Evolutionary conservation across 164 flowering plant species (phyloP).

Genomic region (Liquidambar formosana): DNA sequence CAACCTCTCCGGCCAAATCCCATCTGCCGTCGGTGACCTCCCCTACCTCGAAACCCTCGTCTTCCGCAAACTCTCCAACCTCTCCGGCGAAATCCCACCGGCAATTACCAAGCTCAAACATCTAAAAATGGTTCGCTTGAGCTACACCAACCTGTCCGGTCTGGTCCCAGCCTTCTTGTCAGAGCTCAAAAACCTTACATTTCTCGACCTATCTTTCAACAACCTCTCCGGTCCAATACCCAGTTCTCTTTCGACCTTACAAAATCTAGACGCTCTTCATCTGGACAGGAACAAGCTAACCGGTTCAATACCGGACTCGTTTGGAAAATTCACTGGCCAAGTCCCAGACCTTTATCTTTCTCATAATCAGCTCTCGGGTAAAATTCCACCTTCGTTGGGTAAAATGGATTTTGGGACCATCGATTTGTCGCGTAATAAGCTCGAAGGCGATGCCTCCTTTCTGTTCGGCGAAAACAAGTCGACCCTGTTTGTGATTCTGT

Average conservation of each 20-base stretch:
- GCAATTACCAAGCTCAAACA: slow-evolving; percentile 55
- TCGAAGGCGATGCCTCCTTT: slow-evolving; percentile 54
- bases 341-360: slow-evolving; percentile 44
- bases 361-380: slow-evolving; percentile 62
- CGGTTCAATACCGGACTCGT: slow-evolving; percentile 61
- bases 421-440: slow-evolving; percentile 56
- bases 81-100: slow-evolving; percentile 61
- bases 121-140: slow-evolving; percentile 45
- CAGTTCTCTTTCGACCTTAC: slow-evolving; percentile 35
- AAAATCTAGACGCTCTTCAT: slow-evolving; percentile 37
- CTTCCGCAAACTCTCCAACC: slow-evolving; percentile 48
- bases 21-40: slow-evolving; percentile 57
- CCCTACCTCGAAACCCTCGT: slow-evolving; percentile 51
- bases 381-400: slow-evolving; percentile 51
- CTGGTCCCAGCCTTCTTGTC: slow-evolving; percentile 58
- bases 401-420: slow-evolving; percentile 24
- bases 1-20: slow-evolving; percentile 54
- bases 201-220: slow-evolving; percentile 60
- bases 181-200: slow-evolving; percentile 38
- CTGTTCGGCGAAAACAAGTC: slow-evolving; percentile 48
- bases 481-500: neutral
- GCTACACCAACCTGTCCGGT: slow-evolving; percentile 58
- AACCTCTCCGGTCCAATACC: slow-evolving; percentile 66
- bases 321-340: slow-evolving; percentile 30
- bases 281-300: slow-evolving; percentile 62